Conservation (phyloP, 1,284 basidiomycete genomes). For the Apiotrichum gamsii region DNA sequence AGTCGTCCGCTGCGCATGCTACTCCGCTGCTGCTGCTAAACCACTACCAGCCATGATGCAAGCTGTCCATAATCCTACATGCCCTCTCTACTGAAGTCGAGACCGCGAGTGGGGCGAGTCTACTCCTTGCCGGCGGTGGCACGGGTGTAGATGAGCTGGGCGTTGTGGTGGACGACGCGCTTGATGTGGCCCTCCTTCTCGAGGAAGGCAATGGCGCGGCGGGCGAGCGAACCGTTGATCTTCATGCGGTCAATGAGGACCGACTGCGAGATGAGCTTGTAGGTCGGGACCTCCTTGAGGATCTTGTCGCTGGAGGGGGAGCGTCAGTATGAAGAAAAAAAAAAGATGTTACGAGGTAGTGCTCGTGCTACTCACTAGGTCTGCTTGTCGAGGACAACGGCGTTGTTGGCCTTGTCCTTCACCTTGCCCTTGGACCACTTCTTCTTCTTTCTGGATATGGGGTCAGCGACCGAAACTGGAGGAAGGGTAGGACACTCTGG, state of each 20-base stretch:
- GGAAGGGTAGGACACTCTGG: too few relatives aligned
- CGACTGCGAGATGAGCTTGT: constrained; percentile 96
- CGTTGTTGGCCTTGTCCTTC: constrained; percentile 91
- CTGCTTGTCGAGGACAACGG: constrained; percentile 83
- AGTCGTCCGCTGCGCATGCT: too few relatives aligned
- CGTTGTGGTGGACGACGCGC: constrained; percentile 90
- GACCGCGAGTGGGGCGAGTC: constrained; percentile 1
- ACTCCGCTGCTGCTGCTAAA: too few relatives aligned
- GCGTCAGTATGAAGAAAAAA: constrained; percentile 1
- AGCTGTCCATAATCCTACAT: constrained; percentile 18
- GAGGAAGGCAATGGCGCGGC: constrained; percentile 85
- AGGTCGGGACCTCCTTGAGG: constrained; percentile 98
- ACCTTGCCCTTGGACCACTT: constrained; percentile 99
- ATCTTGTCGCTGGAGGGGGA: constrained; percentile 83
- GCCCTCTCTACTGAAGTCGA: constrained; percentile 4
- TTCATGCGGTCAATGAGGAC: constrained; percentile 88
- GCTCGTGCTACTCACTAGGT: constrained; percentile 46
- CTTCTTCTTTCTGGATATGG: constrained; percentile 81
- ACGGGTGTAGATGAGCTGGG: constrained; percentile 71
- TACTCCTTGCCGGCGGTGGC: constrained; percentile 46
- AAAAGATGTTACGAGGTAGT: not conserved
- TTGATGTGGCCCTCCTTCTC: constrained; percentile 96
- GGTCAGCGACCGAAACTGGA: constrained; percentile 12
- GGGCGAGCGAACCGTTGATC: constrained; percentile 91
- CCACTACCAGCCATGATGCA: not conserved